Evolutionary conservation across 108 stramenopile genomes (phyloP), one percentile per base, ranked within the genome.

Genomic region (Fistulifera solaris): DNA sequence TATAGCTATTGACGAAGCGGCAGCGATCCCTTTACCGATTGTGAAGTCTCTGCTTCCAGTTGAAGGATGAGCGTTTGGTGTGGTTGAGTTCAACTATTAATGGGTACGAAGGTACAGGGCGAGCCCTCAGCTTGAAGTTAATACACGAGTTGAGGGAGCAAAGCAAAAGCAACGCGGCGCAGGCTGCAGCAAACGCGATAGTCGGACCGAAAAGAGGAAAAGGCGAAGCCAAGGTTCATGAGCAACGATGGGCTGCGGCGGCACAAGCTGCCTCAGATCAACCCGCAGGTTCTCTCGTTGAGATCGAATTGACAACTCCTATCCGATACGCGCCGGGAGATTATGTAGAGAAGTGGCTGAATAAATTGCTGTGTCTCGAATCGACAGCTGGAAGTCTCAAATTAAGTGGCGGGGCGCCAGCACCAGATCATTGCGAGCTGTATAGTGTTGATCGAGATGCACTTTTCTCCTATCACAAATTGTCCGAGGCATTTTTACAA

Each of bases 61-160:
- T 69, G 38, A 73, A 75, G 10, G 70, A 82, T 55, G 31, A 35
- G 31, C 78, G 86, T 22, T 73, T 96, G 27, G 90, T 91, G 13
- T 98, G 98, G 59, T 47, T 99, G 58, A 87, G 92, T 59, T 97
- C 96, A 19, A 99, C 99, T 8, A 78, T 98, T 43, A 97, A 96
- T 70, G 99, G 99, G 25, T 99, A 99, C 72, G 99, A 99, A 71
- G 99, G 99, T 10, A 99, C 99, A 1, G 99, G 99, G 16, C 54
- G 99, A 26, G 87, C 96, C 1, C 70, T 99, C 27, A 94, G 94
- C 58, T 73, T 99, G 23, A 99, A 99, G 65, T 79, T 99, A 16
- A 81, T 99, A 66, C 86, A 95, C 54, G 95, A 97, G 62, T 72
- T 99, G 45, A 73, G 97, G 13, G 83, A 93, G 48, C 52, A 48